These are phyloP conservation scores for Pestalotiopsis sp. DNA, from an alignment of 2,329 filamentous ascomycete genomes.

Conservation along the genomic window DNA sequence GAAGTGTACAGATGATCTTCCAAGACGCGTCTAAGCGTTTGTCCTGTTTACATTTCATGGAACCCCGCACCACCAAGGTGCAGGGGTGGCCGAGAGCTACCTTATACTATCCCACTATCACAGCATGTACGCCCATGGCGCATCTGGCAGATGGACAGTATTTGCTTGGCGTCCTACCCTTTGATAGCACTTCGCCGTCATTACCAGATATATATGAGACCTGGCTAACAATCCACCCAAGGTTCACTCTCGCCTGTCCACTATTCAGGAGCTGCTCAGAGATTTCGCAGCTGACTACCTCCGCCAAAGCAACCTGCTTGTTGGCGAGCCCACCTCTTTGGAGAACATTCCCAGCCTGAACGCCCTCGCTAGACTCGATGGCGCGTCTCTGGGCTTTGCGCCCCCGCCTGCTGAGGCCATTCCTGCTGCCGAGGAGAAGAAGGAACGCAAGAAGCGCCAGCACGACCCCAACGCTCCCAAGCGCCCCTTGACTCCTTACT, in stretches of 20 bases:
- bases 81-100: background rate
- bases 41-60: background rate
- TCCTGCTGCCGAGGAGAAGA: constrained; percentile 67
- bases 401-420: constrained; percentile 24
- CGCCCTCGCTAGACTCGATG: constrained; percentile 52
- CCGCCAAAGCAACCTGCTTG: constrained; percentile 82
- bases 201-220: background rate
- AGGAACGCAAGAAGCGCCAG: constrained; percentile 85
- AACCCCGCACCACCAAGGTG: background rate
- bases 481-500: constrained; percentile 90
- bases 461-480: constrained; percentile 94
- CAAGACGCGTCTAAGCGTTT: background rate
- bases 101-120: background rate
- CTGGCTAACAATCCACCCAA: constrained; percentile 45
- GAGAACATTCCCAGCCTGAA: constrained; percentile 43
- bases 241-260: constrained; percentile 77
- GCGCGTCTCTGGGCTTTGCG: constrained; percentile 38
- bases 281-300: constrained; percentile 83
- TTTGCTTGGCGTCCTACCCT: background rate
- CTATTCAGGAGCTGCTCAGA: constrained; percentile 77
- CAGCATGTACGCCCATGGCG: background rate
- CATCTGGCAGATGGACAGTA: background rate
- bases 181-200: background rate
- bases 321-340: constrained; percentile 62
- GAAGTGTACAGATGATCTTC: background rate